Percentiles rank a stretch among this genome's conserved stretches.
Conservation (phyloP, 192 early-diverging fungal genomes). For the Coemansia interrupta region DNA sequence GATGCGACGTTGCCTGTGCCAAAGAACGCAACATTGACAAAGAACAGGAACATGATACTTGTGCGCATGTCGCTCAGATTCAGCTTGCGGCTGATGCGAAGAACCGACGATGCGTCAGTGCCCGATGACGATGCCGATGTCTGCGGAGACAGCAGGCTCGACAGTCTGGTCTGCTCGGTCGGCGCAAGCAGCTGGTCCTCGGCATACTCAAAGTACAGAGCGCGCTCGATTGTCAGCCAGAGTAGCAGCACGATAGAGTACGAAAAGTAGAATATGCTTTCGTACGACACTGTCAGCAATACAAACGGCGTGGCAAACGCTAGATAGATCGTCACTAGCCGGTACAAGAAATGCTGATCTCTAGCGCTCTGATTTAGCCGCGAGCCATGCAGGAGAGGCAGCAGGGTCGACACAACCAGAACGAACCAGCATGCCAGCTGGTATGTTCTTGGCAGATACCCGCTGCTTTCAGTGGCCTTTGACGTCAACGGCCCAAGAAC, state of each 20-base stretch:
- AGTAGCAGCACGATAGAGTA: slow-evolving; percentile 67
- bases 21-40: slow-evolving; percentile 93
- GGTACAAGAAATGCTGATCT: slow-evolving; percentile 72
- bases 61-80: slow-evolving; percentile 59
- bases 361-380: slow-evolving; percentile 36
- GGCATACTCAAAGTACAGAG: slow-evolving; percentile 44
- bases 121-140: not conserved
- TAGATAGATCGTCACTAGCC: slow-evolving; percentile 77
- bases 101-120: slow-evolving; percentile 5
- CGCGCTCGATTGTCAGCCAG: slow-evolving; percentile 77
- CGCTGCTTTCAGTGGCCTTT: slow-evolving; percentile 34
- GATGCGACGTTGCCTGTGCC: slow-evolving; percentile 94
- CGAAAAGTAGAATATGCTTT: slow-evolving; percentile 82
- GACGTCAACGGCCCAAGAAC: slow-evolving; percentile 42
- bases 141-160: slow-evolving; percentile 19
- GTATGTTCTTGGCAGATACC: slow-evolving; percentile 32
- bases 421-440: slow-evolving; percentile 47
- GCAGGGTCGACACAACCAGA: slow-evolving; percentile 32
- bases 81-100: slow-evolving; percentile 41
- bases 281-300: slow-evolving; percentile 87
- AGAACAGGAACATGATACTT: slow-evolving; percentile 77
- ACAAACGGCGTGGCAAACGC: slow-evolving; percentile 85
- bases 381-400: slow-evolving; percentile 47
- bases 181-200: slow-evolving; percentile 40
- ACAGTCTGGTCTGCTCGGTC: slow-evolving; percentile 29